phyloP scores from a whole-genome alignment of 768 basidiomycete species.

The Solioccasus polychromus region DNA sequence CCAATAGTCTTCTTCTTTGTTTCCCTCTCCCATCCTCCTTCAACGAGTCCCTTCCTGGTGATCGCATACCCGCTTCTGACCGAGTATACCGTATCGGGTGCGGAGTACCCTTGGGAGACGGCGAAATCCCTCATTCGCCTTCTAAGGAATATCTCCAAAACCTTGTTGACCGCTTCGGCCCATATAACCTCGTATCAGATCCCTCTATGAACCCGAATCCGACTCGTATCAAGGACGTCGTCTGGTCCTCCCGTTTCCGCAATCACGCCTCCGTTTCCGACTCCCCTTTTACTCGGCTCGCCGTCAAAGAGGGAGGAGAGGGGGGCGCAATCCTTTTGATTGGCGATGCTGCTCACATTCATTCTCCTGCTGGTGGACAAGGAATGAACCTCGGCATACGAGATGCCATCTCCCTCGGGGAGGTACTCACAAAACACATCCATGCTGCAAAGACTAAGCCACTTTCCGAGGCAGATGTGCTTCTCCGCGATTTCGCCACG shows the following conservation, averaged over 20 bases:
- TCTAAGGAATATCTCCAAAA: conserved; percentile 42
- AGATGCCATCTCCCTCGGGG: conserved; percentile 47
- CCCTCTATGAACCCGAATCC: conserved; percentile 33
- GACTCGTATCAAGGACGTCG: conserved; percentile 32
- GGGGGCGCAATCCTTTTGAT: conserved; percentile 29
- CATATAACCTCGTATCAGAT: conserved; percentile 32
- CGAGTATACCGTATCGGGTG: conserved; percentile 40
- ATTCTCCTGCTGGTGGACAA: conserved; percentile 53
- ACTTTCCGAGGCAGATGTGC: conserved; percentile 23
- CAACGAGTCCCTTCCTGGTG: conserved; percentile 15
- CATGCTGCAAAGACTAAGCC: conserved; percentile 8
- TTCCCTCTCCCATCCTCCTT: conserved; percentile 35
- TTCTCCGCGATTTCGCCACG: conserved; percentile 35
- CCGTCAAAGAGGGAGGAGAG: conserved; percentile 1
- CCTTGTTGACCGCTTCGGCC: conserved; percentile 41
- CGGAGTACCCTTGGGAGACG: conserved; percentile 35
- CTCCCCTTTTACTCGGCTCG: conserved; percentile 33
- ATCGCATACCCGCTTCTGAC: conserved; percentile 5
- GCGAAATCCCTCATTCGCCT: conserved; percentile 37
- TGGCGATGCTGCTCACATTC: conserved; percentile 53
- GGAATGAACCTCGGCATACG: conserved; percentile 61
- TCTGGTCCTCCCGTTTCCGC: conserved; percentile 49
- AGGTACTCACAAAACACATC: conserved; percentile 39
- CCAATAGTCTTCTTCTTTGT: conserved; percentile 34
- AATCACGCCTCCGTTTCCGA: conserved; percentile 45